Percentiles rank a stretch among this genome's conserved stretches.
Conservation (phyloP, 2,329 filamentous ascomycete genomes). For the Stachybotrys echinatus region DNA sequence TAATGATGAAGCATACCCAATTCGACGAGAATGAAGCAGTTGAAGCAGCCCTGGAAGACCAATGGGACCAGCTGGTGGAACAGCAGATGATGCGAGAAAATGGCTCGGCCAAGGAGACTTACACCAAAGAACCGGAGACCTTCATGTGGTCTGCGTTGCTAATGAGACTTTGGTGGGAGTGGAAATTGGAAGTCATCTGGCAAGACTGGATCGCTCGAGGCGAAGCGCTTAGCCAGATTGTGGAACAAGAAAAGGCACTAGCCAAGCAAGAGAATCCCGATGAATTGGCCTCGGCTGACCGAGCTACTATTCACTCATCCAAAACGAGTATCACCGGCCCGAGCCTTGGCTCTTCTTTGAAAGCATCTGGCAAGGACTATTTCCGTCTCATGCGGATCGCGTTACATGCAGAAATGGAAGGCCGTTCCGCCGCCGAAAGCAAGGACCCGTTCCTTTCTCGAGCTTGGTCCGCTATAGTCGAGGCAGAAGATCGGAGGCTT, state of each 20-base stretch:
- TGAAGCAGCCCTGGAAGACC: slow-evolving; percentile 35
- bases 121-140: slow-evolving; percentile 11
- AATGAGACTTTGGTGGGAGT: slow-evolving; percentile 22
- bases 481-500: neutral
- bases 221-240: slow-evolving; percentile 32
- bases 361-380: neutral
- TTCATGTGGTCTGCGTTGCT: slow-evolving; percentile 26
- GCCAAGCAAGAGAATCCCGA: slow-evolving; percentile 15
- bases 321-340: neutral
- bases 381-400: neutral
- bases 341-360: neutral
- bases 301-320: neutral
- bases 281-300: neutral
- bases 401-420: neutral
- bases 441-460: slow-evolving; percentile 10
- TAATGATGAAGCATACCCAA: slow-evolving; percentile 29
- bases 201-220: slow-evolving; percentile 35
- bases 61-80: slow-evolving; percentile 39
- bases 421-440: neutral
- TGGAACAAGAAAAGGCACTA: slow-evolving; percentile 29
- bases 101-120: neutral
- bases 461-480: slow-evolving; percentile 5
- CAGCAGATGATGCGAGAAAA: slow-evolving; percentile 15
- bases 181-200: slow-evolving; percentile 23
- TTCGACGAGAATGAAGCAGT: slow-evolving; percentile 31